Conservation (phyloP, 73 alveolate species). For the Blepharisma japonicum region DNA sequence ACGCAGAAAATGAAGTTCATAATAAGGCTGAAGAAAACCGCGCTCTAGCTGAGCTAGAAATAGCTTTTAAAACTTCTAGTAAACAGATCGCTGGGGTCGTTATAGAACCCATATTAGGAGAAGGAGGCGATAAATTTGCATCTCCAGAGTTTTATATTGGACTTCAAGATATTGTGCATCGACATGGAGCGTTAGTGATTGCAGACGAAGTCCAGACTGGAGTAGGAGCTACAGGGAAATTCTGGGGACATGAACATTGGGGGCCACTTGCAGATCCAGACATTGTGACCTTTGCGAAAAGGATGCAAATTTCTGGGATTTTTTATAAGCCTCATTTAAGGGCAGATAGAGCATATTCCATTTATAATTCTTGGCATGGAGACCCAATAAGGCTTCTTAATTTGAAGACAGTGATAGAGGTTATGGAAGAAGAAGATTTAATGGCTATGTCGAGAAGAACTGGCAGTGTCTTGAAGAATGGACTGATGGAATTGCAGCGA, state of each 20-base stretch:
- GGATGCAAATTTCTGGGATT: slow-evolving; percentile 27
- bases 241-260: slow-evolving; percentile 55
- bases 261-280: slow-evolving; percentile 27
- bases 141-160: slow-evolving; percentile 29
- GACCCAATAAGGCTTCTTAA: slow-evolving; percentile 31
- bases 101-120: slow-evolving; percentile 31
- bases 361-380: not conserved
- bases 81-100: slow-evolving; percentile 39
- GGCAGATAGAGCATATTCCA: not conserved
- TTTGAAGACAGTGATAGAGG: slow-evolving; percentile 20
- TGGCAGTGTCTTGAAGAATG: slow-evolving; percentile 33
- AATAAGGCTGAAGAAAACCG: slow-evolving; percentile 32
- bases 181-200: slow-evolving; percentile 37
- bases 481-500: slow-evolving; percentile 21
- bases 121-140: slow-evolving; percentile 34
- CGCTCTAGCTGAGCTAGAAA: slow-evolving; percentile 20
- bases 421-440: slow-evolving; percentile 33
- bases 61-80: slow-evolving; percentile 5
- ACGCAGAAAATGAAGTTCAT: slow-evolving; percentile 1
- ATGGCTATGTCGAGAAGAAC: slow-evolving; percentile 20
- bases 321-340: slow-evolving; percentile 25
- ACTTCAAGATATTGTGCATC: slow-evolving; percentile 16
- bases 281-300: slow-evolving; percentile 33
- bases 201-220: slow-evolving; percentile 47
- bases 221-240: slow-evolving; percentile 41